Base-by-base conservation (phyloP, 1,284 basidiomycete species). In the Waitea zeae region DNA sequence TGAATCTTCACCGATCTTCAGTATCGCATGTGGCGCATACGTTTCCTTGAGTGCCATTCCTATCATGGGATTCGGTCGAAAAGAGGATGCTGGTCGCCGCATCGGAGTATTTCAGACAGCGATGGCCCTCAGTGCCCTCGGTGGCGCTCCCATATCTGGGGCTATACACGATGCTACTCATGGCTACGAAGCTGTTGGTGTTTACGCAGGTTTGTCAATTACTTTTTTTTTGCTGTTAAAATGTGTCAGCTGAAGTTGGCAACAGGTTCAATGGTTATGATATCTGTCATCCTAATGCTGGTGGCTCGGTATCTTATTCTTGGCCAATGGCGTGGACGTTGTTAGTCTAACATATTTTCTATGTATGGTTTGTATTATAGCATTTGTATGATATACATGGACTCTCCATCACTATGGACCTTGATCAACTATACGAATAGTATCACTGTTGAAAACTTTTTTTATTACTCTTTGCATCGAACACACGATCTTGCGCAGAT, bases 101-200 rank as follows among this genome's bases (percentile, higher is more conserved):
- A 52, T 62, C 3, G 73, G 77, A 0, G 64, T 75, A 54, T 59
- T 63, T 28, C 56, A 72, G 49, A 68, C 61, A 5, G 52, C 74
- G 34, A 43, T 63, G 11, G 56, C 61, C 5, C 19, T 64, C 7
- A 66, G 62, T 17, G 58, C 66, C 1, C 45, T 71, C 1, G 57
- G 54, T 4, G 70, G 73, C 1, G 67, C 67, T 14, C 70, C 70
- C 0, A 69, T 73, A 40, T 69, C 67, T 6, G 70, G 70, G 15
- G 65, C 64, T 1, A 71, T 76, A 40, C 59, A 61, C 38, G 45
- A 45, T 5, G 49, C 55, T 0, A 61, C 62, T 2, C 59, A 56
- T 11, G 54, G 56, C 2, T 73, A 61, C 43, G 50, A 57, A 17
- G 57, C 46, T 5, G 70, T 74, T n/a, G 74, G 73, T 1, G 57